A percentile compares a stretch with the other conserved stretches of the same genome.
Conservation (phyloP, 2,329 filamentous ascomycete species). For the Colletotrichum phormii region DNA sequence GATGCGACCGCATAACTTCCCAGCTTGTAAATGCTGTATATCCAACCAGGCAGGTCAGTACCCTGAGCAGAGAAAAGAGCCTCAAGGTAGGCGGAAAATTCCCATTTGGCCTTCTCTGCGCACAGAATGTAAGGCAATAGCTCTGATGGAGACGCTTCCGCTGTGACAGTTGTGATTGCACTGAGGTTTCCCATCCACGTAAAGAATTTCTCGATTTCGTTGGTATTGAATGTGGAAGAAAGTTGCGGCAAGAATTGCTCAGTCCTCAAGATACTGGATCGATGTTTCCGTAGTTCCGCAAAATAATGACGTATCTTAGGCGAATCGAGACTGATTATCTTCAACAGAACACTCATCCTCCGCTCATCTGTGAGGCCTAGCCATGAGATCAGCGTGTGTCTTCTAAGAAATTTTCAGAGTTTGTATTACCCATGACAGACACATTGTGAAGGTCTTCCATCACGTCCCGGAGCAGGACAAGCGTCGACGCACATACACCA, state of each 20-base stretch:
- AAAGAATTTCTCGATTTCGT: not conserved
- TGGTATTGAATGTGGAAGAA: not conserved
- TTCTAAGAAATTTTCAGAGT: too few species aligned
- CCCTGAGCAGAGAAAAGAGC: slow-evolving; percentile 1
- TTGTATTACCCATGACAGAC: too few species aligned
- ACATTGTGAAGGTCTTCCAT: too few species aligned
- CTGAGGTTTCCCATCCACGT: not conserved
- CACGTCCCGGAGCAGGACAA: too few species aligned
- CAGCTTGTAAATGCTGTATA: slow-evolving; percentile 13
- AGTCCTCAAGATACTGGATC: not conserved
- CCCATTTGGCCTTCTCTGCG: slow-evolving; percentile 20
- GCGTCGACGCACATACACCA: too few species aligned
- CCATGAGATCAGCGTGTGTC: too few species aligned
- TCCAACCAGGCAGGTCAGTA: not conserved
- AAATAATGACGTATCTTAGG: slow-evolving; percentile 1
- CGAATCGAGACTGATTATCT: too few species aligned
- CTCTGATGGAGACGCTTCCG: not conserved
- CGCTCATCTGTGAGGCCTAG: too few species aligned
- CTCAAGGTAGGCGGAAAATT: not conserved
- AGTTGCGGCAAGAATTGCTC: not conserved
- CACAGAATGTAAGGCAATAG: not conserved
- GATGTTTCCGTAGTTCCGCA: not conserved
- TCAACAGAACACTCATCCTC: too few species aligned
- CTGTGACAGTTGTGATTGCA: not conserved
- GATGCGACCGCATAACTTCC: slow-evolving; percentile 7